A percentile compares a stretch with the other conserved stretches of the same genome.
Evolutionary conservation across 495 filamentous ascomycete genomes (phyloP).

Genomic region (Annulohypoxylon bovei): DNA sequence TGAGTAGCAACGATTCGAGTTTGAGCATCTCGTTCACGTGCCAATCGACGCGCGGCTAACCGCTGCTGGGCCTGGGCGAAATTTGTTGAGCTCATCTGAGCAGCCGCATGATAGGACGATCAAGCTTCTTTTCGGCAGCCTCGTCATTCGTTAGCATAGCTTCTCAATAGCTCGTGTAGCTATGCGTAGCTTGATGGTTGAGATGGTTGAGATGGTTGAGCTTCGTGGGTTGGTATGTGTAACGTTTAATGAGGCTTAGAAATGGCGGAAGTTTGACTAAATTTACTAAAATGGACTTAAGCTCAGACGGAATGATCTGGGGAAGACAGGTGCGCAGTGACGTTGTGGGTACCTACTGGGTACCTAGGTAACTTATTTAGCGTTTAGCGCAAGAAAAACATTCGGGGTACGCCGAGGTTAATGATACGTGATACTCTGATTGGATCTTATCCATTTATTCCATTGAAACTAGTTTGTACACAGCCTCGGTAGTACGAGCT

Average conservation of each 20-base stretch:
- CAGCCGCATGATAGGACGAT: constrained; percentile 25
- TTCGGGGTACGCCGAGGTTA: constrained; percentile 44
- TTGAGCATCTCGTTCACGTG: constrained; percentile 70
- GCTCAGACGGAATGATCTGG: constrained; percentile 13
- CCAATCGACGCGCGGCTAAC: constrained; percentile 78
- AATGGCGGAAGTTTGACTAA: constrained; percentile 10
- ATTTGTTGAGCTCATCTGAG: constrained; percentile 75
- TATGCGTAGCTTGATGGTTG: constrained; percentile 2
- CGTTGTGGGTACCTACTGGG: constrained; percentile 26
- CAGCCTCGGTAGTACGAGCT: constrained; percentile 32
- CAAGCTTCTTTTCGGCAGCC: constrained; percentile 1
- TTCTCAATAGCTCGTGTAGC: not conserved
- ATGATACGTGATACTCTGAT: constrained; percentile 3
- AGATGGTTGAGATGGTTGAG: not conserved
- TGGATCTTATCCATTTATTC: constrained; percentile 3
- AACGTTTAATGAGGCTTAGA: constrained; percentile 45
- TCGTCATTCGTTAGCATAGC: constrained; percentile 25
- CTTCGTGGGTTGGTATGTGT: constrained; percentile 7
- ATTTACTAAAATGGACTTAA: not conserved
- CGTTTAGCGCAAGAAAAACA: constrained; percentile 1
- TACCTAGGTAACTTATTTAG: too few relatives aligned
- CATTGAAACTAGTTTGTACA: constrained; percentile 15
- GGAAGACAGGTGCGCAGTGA: constrained; percentile 17
- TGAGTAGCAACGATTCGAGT: constrained; percentile 65
- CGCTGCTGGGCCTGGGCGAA: constrained; percentile 89